phyloP scores from a whole-genome alignment of 2,329 filamentous ascomycete species.

The Alternaria panax region DNA sequence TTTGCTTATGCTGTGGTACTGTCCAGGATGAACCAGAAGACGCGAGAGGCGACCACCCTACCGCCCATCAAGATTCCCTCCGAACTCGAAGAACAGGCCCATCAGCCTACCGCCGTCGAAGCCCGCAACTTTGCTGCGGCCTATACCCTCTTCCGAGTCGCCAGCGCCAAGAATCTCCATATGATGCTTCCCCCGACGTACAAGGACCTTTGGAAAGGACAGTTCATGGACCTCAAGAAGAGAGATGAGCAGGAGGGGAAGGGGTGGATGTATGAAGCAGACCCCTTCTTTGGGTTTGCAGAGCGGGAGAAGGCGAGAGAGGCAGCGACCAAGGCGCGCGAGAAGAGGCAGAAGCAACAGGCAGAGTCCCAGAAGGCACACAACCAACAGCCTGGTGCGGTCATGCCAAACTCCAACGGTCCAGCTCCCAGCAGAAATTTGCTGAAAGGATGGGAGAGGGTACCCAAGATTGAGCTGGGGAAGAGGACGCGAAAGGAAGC shows the following conservation, averaged over 20 bases:
- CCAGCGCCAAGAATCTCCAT: constrained; percentile 94
- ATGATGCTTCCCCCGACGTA: constrained; percentile 93
- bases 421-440: constrained; percentile 48
- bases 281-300: constrained; percentile 83
- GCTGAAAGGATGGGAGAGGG: constrained; percentile 80
- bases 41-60: constrained; percentile 75
- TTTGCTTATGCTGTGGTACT: constrained; percentile 80
- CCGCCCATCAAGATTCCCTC: constrained; percentile 83
- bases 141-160: constrained; percentile 88
- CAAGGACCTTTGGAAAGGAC: constrained; percentile 85
- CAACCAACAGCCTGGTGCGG: constrained; percentile 51
- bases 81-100: constrained; percentile 76
- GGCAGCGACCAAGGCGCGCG: constrained; percentile 78
- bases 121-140: constrained; percentile 92
- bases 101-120: constrained; percentile 82
- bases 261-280: constrained; percentile 92
- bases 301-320: constrained; percentile 81
- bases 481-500: constrained; percentile 78
- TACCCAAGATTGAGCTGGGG: constrained; percentile 93
- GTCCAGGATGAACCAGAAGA: constrained; percentile 77
- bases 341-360: constrained; percentile 64
- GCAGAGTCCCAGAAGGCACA: constrained; percentile 70
- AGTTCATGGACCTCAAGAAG: constrained; percentile 83
- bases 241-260: constrained; percentile 78
- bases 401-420: constrained; percentile 37